Base-by-base conservation (phyloP, 2,329 filamentous ascomycete species). In the Monosporascus sp. region DNA sequence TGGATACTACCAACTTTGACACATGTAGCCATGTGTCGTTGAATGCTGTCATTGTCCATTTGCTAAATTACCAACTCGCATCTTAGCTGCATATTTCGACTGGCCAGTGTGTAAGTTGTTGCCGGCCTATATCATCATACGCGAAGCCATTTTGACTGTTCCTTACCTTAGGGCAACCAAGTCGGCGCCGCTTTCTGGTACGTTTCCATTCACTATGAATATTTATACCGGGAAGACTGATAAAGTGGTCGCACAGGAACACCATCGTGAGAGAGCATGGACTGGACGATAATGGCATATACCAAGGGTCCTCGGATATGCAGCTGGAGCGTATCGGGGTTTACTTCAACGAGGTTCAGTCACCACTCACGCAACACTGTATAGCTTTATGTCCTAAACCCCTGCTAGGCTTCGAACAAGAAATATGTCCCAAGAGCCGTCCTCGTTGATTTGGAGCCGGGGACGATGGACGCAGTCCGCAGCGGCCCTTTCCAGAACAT, bases 311-410 rank as follows among this genome's bases (percentile, higher is more conserved):
- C 67, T 97, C 93, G 44, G 94, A 97, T 78, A 91, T 97, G 74
- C 94, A 99, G 85, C 87, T 97, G 67, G 94, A 99, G 88, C 92
- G 94, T 72, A 96, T 99, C 92, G 97, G 92, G 77, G 93, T 97
- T 76, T 97, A 97, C 86, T 97, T 97, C 88, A 92, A 96, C 70
- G 79, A 82, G 77, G 78, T 81, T 26, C 17, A 5, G 31, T 24
- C 7, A 8, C 22, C 24, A 18, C 41, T 49, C 37, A 38, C 38
- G 11, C 5, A 11, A 3, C 26, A 22, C 11, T 18, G 11, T 52
- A 46, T 52, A 46, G 50, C 28, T 51, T 49, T 31, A 24, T 24
- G 37, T 58, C 49, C 57, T 60, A 55, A 57, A 37, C 51, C 28
- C 20, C 31, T 45, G 55, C 31, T 69, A 96, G 92, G 93, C 90